phyloP scores from a whole-genome alignment of 495 filamentous ascomycete species.

The Penicillium flavigenum region DNA sequence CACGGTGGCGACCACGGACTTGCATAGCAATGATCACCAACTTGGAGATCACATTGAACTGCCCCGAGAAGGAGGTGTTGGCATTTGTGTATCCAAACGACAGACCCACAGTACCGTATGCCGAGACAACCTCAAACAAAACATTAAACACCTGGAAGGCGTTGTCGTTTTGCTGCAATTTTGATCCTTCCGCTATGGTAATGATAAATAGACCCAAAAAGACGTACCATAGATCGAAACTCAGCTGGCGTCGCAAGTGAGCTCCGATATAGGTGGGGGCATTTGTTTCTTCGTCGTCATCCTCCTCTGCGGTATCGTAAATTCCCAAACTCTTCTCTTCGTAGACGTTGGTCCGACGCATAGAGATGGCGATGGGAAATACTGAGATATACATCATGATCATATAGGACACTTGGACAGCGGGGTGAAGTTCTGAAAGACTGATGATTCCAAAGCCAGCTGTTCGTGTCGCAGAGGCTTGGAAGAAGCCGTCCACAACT shows the following conservation, averaged over 20 bases:
- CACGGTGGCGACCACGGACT: constrained; percentile 87
- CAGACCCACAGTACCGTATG: constrained; percentile 93
- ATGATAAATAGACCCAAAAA: constrained; percentile 88
- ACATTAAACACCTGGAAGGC: constrained; percentile 77
- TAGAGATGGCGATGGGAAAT: constrained; percentile 90
- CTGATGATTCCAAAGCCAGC: constrained; percentile 83
- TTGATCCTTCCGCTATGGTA: constrained; percentile 72
- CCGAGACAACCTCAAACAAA: constrained; percentile 87
- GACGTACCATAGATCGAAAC: constrained; percentile 94
- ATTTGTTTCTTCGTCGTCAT: constrained; percentile 40
- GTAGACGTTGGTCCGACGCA: constrained; percentile 93
- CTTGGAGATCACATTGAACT: constrained; percentile 81
- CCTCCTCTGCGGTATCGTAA: constrained; percentile 54
- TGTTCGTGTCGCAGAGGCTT: constrained; percentile 81
- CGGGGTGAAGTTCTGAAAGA: constrained; percentile 76
- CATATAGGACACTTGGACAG: constrained; percentile 89
- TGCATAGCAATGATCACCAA: constrained; percentile 93
- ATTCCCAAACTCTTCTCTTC: constrained; percentile 91
- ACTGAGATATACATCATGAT: constrained; percentile 99
- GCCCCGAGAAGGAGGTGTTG: constrained; percentile 74
- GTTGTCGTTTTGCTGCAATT: constrained; percentile 57
- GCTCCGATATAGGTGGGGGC: constrained; percentile 79
- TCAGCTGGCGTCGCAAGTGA: constrained; percentile 85
- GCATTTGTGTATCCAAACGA: constrained; percentile 73
- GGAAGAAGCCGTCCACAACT: constrained; percentile 81